phyloP scores from a whole-genome alignment of 1,284 basidiomycete species.

The Ceratobasidium sp. region DNA sequence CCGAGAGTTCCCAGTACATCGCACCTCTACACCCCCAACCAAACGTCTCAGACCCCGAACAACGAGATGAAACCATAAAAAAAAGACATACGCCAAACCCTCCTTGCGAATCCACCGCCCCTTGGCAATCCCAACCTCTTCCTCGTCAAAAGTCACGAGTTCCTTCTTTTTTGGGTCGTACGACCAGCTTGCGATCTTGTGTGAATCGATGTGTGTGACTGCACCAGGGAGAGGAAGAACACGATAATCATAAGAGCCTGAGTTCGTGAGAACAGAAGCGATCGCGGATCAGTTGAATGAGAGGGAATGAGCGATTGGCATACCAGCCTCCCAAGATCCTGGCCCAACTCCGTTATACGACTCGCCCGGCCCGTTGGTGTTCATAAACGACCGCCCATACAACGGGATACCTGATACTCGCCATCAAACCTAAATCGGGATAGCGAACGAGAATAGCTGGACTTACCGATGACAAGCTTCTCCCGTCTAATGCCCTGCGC shows the following conservation, averaged over 20 bases:
- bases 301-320: neutral
- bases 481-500: conserved; percentile 74
- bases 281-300: conserved; percentile 52
- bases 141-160: conserved; percentile 84
- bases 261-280: neutral
- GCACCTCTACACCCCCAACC: conserved; percentile 51
- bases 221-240: conserved; percentile 77
- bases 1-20: conserved; percentile 81
- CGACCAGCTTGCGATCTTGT: conserved; percentile 74
- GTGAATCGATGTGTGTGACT: conserved; percentile 67
- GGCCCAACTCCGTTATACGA: conserved; percentile 81
- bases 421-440: neutral
- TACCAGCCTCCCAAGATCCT: conserved; percentile 78
- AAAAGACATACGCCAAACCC: conserved; percentile 83
- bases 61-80: conserved; percentile 44
- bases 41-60: neutral
- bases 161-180: conserved; percentile 75
- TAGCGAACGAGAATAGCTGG: conserved; percentile 20
- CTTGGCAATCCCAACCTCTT: conserved; percentile 74
- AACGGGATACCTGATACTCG: conserved; percentile 72
- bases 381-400: conserved; percentile 91
- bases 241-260: conserved; percentile 73
- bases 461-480: conserved; percentile 82
- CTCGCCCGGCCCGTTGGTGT: conserved; percentile 83
- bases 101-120: conserved; percentile 77